Percentiles rank a stretch among this genome's conserved stretches.
phyloP scores from a whole-genome alignment of 208 protist genomes.

The Crithidia mellificae region DNA sequence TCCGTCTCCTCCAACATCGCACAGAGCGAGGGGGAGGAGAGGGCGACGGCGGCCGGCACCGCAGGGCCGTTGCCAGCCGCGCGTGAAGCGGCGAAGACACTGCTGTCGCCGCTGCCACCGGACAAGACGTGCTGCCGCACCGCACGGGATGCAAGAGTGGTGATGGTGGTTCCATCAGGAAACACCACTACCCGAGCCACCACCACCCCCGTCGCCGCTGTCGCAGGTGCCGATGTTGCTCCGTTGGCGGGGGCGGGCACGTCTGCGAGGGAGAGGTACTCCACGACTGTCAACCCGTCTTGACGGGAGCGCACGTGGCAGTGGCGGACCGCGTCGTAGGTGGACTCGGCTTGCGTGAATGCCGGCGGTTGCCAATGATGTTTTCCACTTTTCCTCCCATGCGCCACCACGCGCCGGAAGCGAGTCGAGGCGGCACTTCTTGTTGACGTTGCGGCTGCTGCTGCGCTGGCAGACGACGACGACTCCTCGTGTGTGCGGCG shows the following conservation, averaged over 20 bases:
- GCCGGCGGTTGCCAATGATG: constrained; percentile 6
- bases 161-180: constrained; percentile 35
- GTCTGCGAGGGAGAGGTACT: constrained; percentile 40
- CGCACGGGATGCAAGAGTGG: constrained; percentile 24
- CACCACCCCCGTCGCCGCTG: not conserved
- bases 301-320: constrained; percentile 58
- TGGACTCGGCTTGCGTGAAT: constrained; percentile 28
- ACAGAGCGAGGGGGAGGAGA: constrained; percentile 27
- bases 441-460: not conserved
- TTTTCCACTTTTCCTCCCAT: not conserved
- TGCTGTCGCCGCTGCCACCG: not conserved
- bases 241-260: not conserved
- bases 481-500: constrained; percentile 9
- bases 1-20: constrained; percentile 29
- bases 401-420: constrained; percentile 20
- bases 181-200: constrained; percentile 34
- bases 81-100: too few species aligned
- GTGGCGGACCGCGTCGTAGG: constrained; percentile 58
- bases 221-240: not conserved
- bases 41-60: constrained; percentile 8
- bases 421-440: too few species aligned
- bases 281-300: constrained; percentile 62
- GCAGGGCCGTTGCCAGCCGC: not conserved
- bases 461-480: not conserved
- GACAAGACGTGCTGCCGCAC: constrained; percentile 18